Percentiles rank a stretch among this genome's conserved stretches.
Conservation (phyloP, 1,139 yeast species). For the Blastobotrys proliferans region DNA sequence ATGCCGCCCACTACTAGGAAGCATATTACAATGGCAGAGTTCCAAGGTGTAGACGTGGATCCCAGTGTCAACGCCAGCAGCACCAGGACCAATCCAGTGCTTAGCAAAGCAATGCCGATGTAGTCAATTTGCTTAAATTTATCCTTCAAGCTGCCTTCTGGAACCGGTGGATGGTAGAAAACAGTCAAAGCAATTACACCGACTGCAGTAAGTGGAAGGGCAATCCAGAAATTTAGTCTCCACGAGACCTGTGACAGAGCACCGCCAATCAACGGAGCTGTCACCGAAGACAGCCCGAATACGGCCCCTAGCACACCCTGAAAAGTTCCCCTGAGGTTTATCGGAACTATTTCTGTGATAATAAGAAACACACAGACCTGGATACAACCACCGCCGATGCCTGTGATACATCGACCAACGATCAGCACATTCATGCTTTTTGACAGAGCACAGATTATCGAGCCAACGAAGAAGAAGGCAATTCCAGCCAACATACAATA, state of each 20-base stretch:
- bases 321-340: slow-evolving; percentile 53
- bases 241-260: slow-evolving; percentile 61
- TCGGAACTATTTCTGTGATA: slow-evolving; percentile 59
- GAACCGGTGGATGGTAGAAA: slow-evolving; percentile 52
- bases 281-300: slow-evolving; percentile 54
- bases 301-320: slow-evolving; percentile 50
- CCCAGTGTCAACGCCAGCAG: slow-evolving; percentile 53
- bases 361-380: slow-evolving; percentile 58
- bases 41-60: slow-evolving; percentile 46
- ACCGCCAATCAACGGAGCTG: slow-evolving; percentile 71
- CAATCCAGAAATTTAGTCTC: slow-evolving; percentile 79
- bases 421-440: slow-evolving; percentile 56
- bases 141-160: slow-evolving; percentile 40
- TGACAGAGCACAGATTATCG: slow-evolving; percentile 57
- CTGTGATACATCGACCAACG: slow-evolving; percentile 68
- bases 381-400: slow-evolving; percentile 71
- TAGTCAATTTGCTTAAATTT: slow-evolving; percentile 48
- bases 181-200: slow-evolving; percentile 45
- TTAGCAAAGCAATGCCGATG: slow-evolving; percentile 43
- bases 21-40: slow-evolving; percentile 52
- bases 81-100: slow-evolving; percentile 43
- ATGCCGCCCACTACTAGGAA: slow-evolving; percentile 56
- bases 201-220: slow-evolving; percentile 62
- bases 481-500: slow-evolving; percentile 47
- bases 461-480: slow-evolving; percentile 59